A percentile compares a stretch with the other conserved stretches of the same genome.
Conservation (phyloP, 257 asterid species). For the Solanum lycopersicoides region DNA sequence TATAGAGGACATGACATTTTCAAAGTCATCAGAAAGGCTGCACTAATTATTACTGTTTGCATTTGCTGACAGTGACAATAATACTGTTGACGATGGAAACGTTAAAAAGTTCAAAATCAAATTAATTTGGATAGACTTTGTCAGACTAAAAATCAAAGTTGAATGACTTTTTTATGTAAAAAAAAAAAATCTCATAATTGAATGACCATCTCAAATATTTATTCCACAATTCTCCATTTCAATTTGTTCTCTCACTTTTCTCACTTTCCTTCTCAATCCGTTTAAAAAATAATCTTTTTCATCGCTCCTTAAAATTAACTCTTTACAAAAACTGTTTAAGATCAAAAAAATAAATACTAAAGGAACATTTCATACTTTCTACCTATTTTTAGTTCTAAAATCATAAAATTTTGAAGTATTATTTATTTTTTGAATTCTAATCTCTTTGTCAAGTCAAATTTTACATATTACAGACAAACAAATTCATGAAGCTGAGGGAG, state of each 20-base stretch:
- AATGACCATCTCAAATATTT: fast-evolving
- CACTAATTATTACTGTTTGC: background rate
- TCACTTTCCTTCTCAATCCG: fast-evolving
- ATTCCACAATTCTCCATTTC: background rate
- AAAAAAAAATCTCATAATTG: too few relatives aligned
- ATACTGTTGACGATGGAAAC: background rate
- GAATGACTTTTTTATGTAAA: too few relatives aligned
- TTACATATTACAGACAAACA: too few relatives aligned
- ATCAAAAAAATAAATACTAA: background rate
- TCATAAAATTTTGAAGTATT: fast-evolving
- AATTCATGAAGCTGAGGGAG: too few relatives aligned
- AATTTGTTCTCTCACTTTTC: background rate
- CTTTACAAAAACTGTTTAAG: background rate
- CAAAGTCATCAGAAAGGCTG: background rate
- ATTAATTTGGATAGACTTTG: too few relatives aligned
- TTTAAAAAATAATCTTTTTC: background rate
- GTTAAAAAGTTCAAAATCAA: too few relatives aligned
- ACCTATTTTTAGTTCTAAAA: background rate
- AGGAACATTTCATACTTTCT: background rate
- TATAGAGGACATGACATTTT: background rate
- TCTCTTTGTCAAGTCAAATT: background rate
- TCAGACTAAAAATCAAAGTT: too few relatives aligned
- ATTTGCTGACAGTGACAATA: background rate
- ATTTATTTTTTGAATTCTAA: background rate
- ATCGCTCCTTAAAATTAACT: background rate